Percentiles rank a stretch among this genome's conserved stretches.
phyloP scores from a whole-genome alignment of 306 rosid genomes.

The Trifolium pratense region DNA sequence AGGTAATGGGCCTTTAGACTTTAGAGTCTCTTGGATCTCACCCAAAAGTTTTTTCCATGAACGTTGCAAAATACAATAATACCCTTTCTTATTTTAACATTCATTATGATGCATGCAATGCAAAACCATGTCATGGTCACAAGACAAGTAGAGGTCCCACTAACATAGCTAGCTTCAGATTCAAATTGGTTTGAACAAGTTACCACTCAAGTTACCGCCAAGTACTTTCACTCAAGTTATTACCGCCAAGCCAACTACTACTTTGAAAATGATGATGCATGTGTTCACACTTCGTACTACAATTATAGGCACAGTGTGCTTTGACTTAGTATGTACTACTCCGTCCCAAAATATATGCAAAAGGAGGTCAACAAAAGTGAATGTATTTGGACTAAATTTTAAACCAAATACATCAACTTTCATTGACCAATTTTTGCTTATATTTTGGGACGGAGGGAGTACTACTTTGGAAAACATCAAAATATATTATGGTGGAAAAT shows the following conservation, averaged over 20 bases:
- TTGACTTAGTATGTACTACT: slow-evolving; percentile 4
- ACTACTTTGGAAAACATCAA: too few species aligned
- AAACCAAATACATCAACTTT: too few species aligned
- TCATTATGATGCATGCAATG: slow-evolving; percentile 9
- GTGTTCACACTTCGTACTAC: slow-evolving; percentile 36
- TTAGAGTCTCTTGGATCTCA: neutral
- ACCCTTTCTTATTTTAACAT: neutral
- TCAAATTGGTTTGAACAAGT: slow-evolving; percentile 35
- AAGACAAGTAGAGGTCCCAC: slow-evolving; percentile 5
- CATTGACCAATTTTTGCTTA: too few species aligned
- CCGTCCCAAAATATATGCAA: too few species aligned
- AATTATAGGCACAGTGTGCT: slow-evolving; percentile 1
- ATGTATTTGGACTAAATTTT: too few species aligned
- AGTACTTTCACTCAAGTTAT: slow-evolving; percentile 15
- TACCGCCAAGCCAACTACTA: slow-evolving; percentile 32
- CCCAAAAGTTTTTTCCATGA: too few species aligned
- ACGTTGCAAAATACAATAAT: neutral
- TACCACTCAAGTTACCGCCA: slow-evolving; percentile 21
- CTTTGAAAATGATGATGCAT: slow-evolving; percentile 47
- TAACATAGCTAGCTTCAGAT: neutral
- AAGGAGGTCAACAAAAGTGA: too few species aligned
- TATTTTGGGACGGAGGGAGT: too few species aligned
- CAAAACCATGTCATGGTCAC: slow-evolving; percentile 17
- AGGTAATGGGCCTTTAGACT: slow-evolving; percentile 1
- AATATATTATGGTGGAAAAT: too few species aligned